Evolutionary conservation across 495 filamentous ascomycete genomes (phyloP).

Genomic region (Daldinia childiae): DNA sequence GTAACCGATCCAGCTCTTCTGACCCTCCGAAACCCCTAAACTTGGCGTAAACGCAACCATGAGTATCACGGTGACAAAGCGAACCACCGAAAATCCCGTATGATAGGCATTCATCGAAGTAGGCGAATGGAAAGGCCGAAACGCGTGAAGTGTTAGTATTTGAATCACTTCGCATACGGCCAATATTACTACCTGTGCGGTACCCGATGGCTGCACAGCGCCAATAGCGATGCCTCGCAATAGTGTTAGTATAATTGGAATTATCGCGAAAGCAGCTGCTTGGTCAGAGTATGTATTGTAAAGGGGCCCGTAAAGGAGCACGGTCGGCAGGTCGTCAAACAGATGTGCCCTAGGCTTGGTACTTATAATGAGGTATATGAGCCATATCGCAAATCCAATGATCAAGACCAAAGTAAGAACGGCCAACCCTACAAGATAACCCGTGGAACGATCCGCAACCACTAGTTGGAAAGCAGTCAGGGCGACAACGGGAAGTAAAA

Average conservation of each 20-base stretch:
- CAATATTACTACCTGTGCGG: slow-evolving; percentile 88
- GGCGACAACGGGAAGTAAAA: slow-evolving; percentile 85
- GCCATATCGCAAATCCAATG: slow-evolving; percentile 77
- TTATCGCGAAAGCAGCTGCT: slow-evolving; percentile 80
- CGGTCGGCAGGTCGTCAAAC: slow-evolving; percentile 91
- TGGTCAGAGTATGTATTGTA: slow-evolving; percentile 98
- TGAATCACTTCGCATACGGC: slow-evolving; percentile 94
- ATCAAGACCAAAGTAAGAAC: slow-evolving; percentile 76
- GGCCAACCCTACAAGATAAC: slow-evolving; percentile 74
- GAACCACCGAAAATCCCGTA: slow-evolving; percentile 79
- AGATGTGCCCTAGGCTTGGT: slow-evolving; percentile 85
- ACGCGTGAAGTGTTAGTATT: slow-evolving; percentile 86
- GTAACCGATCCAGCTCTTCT: slow-evolving; percentile 95
- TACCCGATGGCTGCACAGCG: slow-evolving; percentile 89
- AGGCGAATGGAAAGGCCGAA: slow-evolving; percentile 86
- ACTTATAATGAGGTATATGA: slow-evolving; percentile 78
- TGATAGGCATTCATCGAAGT: slow-evolving; percentile 99
- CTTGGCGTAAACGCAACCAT: slow-evolving; percentile 89
- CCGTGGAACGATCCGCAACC: slow-evolving; percentile 71
- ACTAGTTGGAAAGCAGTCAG: slow-evolving; percentile 91
- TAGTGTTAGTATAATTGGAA: slow-evolving; percentile 84
- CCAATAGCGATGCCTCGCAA: slow-evolving; percentile 90
- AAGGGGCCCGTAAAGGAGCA: slow-evolving; percentile 91
- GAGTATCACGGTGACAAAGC: slow-evolving; percentile 81
- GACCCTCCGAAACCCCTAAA: slow-evolving; percentile 75